phyloP scores from a whole-genome alignment of 1,139 yeast genomes.

The Kurtzmaniella natalensis region DNA sequence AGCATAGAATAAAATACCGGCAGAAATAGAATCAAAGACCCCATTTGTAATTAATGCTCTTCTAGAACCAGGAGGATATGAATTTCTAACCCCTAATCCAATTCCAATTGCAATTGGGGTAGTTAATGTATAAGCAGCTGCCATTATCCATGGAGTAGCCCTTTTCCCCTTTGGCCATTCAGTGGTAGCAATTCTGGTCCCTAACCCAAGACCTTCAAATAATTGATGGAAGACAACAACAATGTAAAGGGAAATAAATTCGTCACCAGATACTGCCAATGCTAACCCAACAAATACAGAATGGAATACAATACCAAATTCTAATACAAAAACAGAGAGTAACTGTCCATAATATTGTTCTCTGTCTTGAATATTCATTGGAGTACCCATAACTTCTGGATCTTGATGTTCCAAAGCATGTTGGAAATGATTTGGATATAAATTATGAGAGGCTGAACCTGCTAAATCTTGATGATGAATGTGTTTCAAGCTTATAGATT shows the following conservation, averaged over 20 bases:
- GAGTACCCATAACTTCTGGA: conserved; percentile 43
- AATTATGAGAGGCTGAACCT: conserved; percentile 11
- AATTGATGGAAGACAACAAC: conserved; percentile 87
- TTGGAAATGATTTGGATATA: conserved; percentile 41
- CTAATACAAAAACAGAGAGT: conserved; percentile 55
- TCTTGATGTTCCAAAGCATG: conserved; percentile 54
- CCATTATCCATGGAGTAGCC: conserved; percentile 57
- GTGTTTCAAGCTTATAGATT: too few relatives aligned
- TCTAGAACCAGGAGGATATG: conserved; percentile 59
- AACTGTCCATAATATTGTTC: conserved; percentile 45
- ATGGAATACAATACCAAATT: conserved; percentile 79
- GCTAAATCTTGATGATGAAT: conserved; percentile 1
- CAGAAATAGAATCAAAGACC: conserved; percentile 74
- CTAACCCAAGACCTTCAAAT: conserved; percentile 91
- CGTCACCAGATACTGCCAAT: conserved; percentile 66
- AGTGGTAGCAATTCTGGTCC: conserved; percentile 75
- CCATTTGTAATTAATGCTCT: conserved; percentile 71
- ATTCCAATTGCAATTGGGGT: conserved; percentile 84
- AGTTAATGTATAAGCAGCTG: conserved; percentile 59
- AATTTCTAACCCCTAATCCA: conserved; percentile 75
- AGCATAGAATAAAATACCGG: conserved; percentile 82
- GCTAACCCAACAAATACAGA: conserved; percentile 77
- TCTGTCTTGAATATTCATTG: conserved; percentile 27
- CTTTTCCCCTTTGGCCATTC: conserved; percentile 53
- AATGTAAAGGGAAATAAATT: conserved; percentile 69